Evolutionary conservation across 306 rosid species (phyloP).

Genomic region (Vicia sativa): DNA sequence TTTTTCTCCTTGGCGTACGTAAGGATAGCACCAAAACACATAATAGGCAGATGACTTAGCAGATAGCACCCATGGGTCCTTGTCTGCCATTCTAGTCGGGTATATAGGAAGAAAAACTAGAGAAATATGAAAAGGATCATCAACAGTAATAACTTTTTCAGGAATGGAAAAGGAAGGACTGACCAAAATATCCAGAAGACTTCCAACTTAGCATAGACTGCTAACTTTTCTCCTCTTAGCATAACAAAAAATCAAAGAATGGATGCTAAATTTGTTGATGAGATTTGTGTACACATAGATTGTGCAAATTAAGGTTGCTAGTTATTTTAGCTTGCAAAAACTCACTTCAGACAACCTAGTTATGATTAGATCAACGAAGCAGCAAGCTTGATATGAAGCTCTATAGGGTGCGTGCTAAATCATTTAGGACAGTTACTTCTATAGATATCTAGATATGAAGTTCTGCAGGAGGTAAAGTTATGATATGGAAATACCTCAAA

Average conservation of each 20-base stretch:
- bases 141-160: background rate
- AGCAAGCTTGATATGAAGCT: slow-evolving; percentile 9
- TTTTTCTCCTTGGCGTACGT: background rate
- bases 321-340: slow-evolving; percentile 15
- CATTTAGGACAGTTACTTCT: background rate
- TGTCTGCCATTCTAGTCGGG: background rate
- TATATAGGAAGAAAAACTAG: slow-evolving; percentile 28
- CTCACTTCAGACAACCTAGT: slow-evolving; percentile 14
- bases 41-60: background rate
- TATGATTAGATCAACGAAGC: slow-evolving; percentile 4
- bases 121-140: slow-evolving; percentile 17
- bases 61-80: slow-evolving; percentile 9
- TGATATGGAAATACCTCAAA: slow-evolving; percentile 44
- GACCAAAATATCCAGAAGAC: slow-evolving; percentile 14
- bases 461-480: slow-evolving; percentile 27
- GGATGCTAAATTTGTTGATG: background rate
- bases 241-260: slow-evolving; percentile 13
- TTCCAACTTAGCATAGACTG: no score
- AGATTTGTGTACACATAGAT: background rate
- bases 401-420: background rate
- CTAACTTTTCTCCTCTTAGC: slow-evolving; percentile 20
- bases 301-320: slow-evolving; percentile 9
- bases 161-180: background rate
- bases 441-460: slow-evolving; percentile 5
- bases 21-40: background rate